Percentiles rank a stretch among this genome's conserved stretches.
Conservation (phyloP, 805 yeast species). For the Candida adriatica region DNA sequence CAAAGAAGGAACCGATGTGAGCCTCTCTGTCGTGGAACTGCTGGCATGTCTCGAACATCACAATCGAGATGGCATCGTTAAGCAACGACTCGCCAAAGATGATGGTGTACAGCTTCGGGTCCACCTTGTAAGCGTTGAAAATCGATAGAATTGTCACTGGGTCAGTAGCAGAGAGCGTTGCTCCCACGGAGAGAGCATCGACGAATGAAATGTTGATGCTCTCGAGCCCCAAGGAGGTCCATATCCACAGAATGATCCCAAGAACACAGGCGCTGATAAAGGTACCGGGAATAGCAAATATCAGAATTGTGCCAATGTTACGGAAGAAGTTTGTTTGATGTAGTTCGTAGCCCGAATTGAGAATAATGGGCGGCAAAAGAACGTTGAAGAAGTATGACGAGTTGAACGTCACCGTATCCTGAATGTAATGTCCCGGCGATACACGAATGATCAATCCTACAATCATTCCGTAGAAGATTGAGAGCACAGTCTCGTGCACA, state of each 20-base stretch:
- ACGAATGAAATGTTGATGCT: slow-evolving; percentile 85
- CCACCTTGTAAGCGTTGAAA: slow-evolving; percentile 95
- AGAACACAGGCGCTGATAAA: slow-evolving; percentile 85
- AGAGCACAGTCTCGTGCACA: slow-evolving; percentile 94
- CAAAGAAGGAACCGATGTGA: slow-evolving; percentile 69
- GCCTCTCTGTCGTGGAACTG: slow-evolving; percentile 87
- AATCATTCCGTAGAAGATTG: slow-evolving; percentile 94
- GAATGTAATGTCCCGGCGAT: slow-evolving; percentile 94
- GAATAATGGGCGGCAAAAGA: slow-evolving; percentile 89
- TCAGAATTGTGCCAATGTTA: slow-evolving; percentile 83
- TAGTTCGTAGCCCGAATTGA: slow-evolving; percentile 93
- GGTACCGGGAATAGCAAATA: slow-evolving; percentile 96
- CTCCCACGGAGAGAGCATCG: slow-evolving; percentile 97
- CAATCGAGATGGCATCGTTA: slow-evolving; percentile 97
- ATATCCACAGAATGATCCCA: slow-evolving; percentile 79
- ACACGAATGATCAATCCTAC: slow-evolving; percentile 88
- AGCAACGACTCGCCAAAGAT: slow-evolving; percentile 94
- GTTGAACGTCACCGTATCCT: slow-evolving; percentile 93
- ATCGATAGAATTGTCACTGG: slow-evolving; percentile 96
- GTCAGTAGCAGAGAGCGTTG: slow-evolving; percentile 96
- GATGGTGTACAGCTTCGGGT: slow-evolving; percentile 93
- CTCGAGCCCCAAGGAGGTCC: slow-evolving; percentile 91
- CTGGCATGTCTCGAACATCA: slow-evolving; percentile 98
- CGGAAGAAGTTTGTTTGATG: slow-evolving; percentile 94
- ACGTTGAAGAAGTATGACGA: slow-evolving; percentile 92